Percentiles rank a stretch among this genome's conserved stretches.
phyloP scores from a whole-genome alignment of 2,329 filamentous ascomycete species.

The Arthrobotrys megalospora region DNA sequence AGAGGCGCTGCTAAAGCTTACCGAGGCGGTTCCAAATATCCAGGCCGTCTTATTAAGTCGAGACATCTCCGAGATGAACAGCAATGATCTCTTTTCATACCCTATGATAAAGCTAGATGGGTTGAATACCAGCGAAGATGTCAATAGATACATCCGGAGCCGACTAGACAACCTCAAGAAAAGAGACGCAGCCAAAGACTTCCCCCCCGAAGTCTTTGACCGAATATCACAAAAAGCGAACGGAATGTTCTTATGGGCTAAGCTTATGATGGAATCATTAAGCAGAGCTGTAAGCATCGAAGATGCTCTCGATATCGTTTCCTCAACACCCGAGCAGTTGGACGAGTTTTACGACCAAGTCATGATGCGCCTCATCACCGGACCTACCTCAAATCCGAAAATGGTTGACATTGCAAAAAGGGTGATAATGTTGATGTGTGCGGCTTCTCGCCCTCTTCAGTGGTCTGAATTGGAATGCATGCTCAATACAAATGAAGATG shows the following conservation, averaged over 20 bases:
- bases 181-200: constrained; percentile 6
- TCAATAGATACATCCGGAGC: constrained; percentile 28
- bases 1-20: constrained; percentile 5
- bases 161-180: constrained; percentile 13
- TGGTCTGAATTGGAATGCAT: constrained; percentile 44
- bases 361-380: constrained; percentile 10
- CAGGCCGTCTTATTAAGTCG: constrained; percentile 33
- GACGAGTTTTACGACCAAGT: constrained; percentile 34
- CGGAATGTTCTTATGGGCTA: constrained; percentile 50
- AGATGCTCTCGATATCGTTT: constrained; percentile 30
- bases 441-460: constrained; percentile 34
- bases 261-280: constrained; percentile 36
- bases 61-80: constrained; percentile 29
- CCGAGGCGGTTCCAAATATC: constrained; percentile 16
- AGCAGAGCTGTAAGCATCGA: constrained; percentile 17
- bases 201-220: constrained; percentile 19
- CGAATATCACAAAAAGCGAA: constrained; percentile 30
- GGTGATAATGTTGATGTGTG: constrained; percentile 43
- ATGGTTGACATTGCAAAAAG: constrained; percentile 17
- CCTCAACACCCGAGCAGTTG: constrained; percentile 7
- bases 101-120: constrained; percentile 38
- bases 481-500: constrained; percentile 22
- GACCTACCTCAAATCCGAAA: background rate
- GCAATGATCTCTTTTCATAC: background rate
- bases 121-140: constrained; percentile 26